Evolutionary conservation across 2,329 filamentous ascomycete species (phyloP), one percentile per base, ranked within the genome.

Genomic region (Colletotrichum eleusines): DNA sequence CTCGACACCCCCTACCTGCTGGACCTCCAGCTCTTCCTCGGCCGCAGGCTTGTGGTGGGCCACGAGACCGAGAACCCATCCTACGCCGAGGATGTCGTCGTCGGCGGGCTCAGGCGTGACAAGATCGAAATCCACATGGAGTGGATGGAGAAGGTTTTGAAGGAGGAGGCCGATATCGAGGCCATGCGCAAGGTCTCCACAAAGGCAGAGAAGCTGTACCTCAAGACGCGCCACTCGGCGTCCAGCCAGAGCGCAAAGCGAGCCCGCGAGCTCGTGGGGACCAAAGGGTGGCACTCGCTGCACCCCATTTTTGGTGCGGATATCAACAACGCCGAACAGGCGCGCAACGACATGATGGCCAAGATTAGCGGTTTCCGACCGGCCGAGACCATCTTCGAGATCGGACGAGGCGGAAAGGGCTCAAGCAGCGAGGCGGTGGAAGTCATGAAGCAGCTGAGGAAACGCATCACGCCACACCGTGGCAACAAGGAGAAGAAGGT

Each of bases 341-440:
- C 93, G 59, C 89, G 95, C 40, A 90, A 94, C 59, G 90, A 92
- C 61, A 97, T 99, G 93, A 85, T 99, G 38, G 94, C 94, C 40
- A 89, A 91, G 69, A 94, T 99, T 68, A 95, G 94, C 76, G 92
- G 92, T 2, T 99, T 96, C 83, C 90, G 94, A 75, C 96, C 97
- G 0, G 87, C 91, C 53, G 96, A 99, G 81, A 98, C 95, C 0
- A 94, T 99, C n/a, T 99, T 99, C 76, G 96, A 99, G 80, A 91
- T 98, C 73, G 92, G 93, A 8, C 90, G 91, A 75, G 88, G 91
- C 72, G 92, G 90, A 48, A 91, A 92, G 74, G 86, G 81, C 2
- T 86, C 84, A 2, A 85, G 84, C 46, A 85, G 82, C 59, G 90
- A 92, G 77, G 91, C 92, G 8, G 92, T 91, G 2, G 91, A 94